Evolutionary conservation across 2,329 filamentous ascomycete species (phyloP).

Genomic region (Cercospora canescens): DNA sequence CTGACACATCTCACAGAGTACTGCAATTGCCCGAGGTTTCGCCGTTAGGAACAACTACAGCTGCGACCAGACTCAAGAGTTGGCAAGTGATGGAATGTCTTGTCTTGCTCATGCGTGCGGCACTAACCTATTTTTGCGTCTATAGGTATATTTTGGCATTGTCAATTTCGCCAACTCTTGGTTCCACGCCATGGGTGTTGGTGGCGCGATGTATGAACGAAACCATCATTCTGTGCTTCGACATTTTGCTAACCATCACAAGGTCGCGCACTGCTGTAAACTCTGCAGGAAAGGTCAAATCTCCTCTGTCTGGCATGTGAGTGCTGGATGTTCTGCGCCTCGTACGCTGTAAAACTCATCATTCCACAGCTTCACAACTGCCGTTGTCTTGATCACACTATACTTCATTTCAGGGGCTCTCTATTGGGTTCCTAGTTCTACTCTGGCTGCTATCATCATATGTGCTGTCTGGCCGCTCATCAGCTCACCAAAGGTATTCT

Average conservation of each 20-base stretch:
- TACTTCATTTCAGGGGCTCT: slow-evolving; percentile 59
- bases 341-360: neutral
- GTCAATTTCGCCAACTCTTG: slow-evolving; percentile 56
- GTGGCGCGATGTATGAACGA: slow-evolving; percentile 57
- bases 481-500: slow-evolving; percentile 59
- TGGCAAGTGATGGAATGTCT: slow-evolving; percentile 37
- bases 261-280: slow-evolving; percentile 65
- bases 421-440: slow-evolving; percentile 67
- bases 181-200: slow-evolving; percentile 65
- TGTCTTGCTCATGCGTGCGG: neutral
- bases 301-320: slow-evolving; percentile 57
- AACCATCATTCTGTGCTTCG: neutral
- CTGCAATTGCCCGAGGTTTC: slow-evolving; percentile 63
- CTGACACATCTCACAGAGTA: neutral
- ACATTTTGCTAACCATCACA: neutral
- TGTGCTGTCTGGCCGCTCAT: slow-evolving; percentile 65
- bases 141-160: slow-evolving; percentile 54
- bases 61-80: slow-evolving; percentile 65
- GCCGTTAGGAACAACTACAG: slow-evolving; percentile 62
- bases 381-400: slow-evolving; percentile 63
- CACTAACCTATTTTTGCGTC: neutral
- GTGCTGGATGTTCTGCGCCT: neutral
- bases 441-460: slow-evolving; percentile 61
- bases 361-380: slow-evolving; percentile 51
- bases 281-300: slow-evolving; percentile 62